These are phyloP conservation scores for Oemleria cerasiformis DNA, from an alignment of 306 rosid genomes.

Conservation along the genomic window DNA sequence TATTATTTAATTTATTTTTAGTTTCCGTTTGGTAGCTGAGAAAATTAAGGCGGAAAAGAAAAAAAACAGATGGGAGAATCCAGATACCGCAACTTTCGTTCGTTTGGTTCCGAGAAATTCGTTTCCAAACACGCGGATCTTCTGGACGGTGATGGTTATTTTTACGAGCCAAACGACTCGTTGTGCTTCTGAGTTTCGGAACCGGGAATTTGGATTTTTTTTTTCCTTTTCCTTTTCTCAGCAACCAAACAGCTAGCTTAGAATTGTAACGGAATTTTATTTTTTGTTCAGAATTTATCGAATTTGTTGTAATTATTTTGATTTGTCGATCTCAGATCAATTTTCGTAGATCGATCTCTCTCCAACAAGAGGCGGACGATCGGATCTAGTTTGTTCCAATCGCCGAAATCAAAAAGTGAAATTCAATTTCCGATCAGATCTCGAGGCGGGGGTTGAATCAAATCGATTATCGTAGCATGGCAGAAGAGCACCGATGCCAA, in stretches of 20 bases:
- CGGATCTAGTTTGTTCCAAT: neutral
- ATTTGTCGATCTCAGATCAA: neutral
- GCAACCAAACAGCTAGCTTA: neutral
- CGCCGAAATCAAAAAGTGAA: neutral
- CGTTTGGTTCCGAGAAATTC: neutral
- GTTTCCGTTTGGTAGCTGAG: conserved; percentile 22
- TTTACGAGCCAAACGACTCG: neutral
- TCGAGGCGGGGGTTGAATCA: conserved; percentile 6
- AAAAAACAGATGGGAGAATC: neutral
- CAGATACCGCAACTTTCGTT: conserved; percentile 4
- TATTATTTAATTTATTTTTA: neutral
- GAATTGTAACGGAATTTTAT: neutral
- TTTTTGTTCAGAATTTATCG: neutral
- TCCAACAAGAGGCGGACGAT: neutral
- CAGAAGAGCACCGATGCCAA: conserved; percentile 90
- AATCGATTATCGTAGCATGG: conserved; percentile 40
- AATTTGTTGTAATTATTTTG: neutral
- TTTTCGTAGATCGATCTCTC: neutral
- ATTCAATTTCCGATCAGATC: conserved; percentile 2
- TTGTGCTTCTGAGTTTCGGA: neutral
- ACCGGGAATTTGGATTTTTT: neutral
- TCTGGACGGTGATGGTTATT: neutral
- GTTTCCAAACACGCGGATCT: neutral
- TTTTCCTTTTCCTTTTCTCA: conserved; percentile 7
- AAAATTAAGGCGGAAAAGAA: neutral